Conservation (phyloP, 345 rosid species). For the Eucalyptus viminalis region DNA sequence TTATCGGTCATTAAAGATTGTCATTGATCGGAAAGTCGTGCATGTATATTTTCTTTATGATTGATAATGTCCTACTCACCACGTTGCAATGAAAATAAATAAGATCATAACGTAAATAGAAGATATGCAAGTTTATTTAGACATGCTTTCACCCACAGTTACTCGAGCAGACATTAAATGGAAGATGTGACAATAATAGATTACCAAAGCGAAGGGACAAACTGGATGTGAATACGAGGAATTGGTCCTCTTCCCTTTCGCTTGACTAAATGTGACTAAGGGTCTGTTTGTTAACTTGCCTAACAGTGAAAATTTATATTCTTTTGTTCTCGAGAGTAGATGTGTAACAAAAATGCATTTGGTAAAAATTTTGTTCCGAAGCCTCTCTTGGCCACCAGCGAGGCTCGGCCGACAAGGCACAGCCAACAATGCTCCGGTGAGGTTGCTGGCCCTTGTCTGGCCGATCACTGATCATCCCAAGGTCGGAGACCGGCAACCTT, state of each 20-base stretch:
- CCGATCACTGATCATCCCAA: rapidly evolving
- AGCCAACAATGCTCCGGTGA: rapidly evolving
- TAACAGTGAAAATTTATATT: rapidly evolving
- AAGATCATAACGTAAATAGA: background rate
- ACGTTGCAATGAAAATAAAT: background rate
- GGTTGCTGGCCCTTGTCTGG: rapidly evolving
- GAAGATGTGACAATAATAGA: background rate
- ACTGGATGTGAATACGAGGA: background rate
- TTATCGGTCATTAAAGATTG: background rate
- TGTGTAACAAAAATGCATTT: too few relatives aligned
- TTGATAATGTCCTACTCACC: background rate
- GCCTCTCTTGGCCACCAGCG: rapidly evolving
- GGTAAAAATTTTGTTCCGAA: too few relatives aligned
- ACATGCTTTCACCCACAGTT: background rate
- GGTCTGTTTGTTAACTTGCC: too few relatives aligned
- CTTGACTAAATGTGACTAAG: background rate
- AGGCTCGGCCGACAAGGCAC: rapidly evolving
- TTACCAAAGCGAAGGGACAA: background rate
- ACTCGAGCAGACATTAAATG: background rate
- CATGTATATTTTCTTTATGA: background rate
- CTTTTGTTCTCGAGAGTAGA: rapidly evolving
- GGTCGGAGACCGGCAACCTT: rapidly evolving
- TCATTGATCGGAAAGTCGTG: background rate
- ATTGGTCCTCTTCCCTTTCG: background rate
- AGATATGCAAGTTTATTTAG: background rate